These are phyloP conservation scores for Chenopodium berlandieri DNA, from an alignment of 148 eudicot genomes.

Conservation along the genomic window DNA sequence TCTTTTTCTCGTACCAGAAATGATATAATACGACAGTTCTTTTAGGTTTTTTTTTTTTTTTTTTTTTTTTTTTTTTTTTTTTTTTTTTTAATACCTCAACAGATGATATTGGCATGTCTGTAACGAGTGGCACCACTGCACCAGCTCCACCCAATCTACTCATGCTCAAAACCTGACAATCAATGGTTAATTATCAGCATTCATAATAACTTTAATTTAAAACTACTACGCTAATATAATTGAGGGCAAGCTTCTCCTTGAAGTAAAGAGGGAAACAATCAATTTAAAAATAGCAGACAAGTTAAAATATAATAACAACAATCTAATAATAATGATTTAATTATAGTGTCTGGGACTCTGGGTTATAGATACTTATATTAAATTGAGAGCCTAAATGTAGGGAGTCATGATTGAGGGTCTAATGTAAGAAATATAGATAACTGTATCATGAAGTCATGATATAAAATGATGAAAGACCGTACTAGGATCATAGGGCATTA, in stretches of 20 bases:
- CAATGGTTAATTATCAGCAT: conserved; percentile 15
- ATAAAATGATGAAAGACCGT: conserved; percentile 24
- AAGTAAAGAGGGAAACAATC: conserved; percentile 23
- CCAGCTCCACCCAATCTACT: conserved; percentile 81
- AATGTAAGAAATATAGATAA: conserved; percentile 13
- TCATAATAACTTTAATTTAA: not conserved
- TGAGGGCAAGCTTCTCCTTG: conserved; percentile 17
- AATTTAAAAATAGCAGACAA: conserved; percentile 10
- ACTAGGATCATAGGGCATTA: conserved; percentile 24
- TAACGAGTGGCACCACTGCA: conserved; percentile 70
- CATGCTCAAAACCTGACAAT: conserved; percentile 65
- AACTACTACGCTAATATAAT: conserved; percentile 16
- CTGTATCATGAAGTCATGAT: conserved; percentile 32
- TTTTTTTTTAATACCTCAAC: conserved; percentile 42
- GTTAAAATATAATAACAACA: conserved; percentile 5
- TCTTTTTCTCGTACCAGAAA: not conserved
- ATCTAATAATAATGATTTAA: conserved; percentile 17
- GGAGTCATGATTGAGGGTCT: conserved; percentile 28
- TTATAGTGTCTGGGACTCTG: conserved; percentile 14
- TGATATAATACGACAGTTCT: not conserved
- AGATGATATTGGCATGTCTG: conserved; percentile 62
- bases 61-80: not conserved
- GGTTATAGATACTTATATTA: conserved; percentile 20
- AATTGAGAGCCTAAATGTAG: conserved; percentile 23
- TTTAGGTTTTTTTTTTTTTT: not conserved